Evolutionary conservation across 2,329 filamentous ascomycete species (phyloP).

Genomic region (Cadophora sp.): DNA sequence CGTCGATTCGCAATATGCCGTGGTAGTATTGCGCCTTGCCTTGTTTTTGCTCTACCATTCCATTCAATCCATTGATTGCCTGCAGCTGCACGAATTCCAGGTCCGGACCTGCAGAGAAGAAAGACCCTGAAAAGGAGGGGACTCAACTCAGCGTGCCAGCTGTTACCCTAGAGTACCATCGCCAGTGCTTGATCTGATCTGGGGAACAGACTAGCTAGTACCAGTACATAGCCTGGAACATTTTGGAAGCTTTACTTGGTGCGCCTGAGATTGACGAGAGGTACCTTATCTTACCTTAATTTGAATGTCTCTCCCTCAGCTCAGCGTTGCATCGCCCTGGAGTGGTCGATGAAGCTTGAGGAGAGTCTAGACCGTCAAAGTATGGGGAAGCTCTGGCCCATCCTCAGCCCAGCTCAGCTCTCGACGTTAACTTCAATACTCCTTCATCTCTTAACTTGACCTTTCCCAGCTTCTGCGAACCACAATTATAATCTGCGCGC

Average conservation of each 20-base stretch:
- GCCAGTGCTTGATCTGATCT: not conserved
- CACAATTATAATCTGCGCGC: constrained; percentile 1
- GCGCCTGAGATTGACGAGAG: not conserved
- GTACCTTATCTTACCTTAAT: not conserved
- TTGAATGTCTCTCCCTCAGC: not conserved
- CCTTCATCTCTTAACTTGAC: not conserved
- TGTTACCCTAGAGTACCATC: not conserved
- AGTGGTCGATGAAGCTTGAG: not conserved
- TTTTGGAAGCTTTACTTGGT: not conserved
- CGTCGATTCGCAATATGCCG: not conserved
- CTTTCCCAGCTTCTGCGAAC: not conserved
- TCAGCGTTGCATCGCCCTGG: not conserved
- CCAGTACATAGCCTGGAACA: constrained; percentile 15
- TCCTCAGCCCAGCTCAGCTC: not conserved
- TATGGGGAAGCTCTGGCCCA: constrained; percentile 15
- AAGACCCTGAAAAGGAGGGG: constrained; percentile 12
- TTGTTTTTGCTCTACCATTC: not conserved
- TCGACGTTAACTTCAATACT: no score
- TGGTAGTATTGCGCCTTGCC: not conserved
- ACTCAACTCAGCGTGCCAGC: not conserved
- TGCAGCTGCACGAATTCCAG: constrained; percentile 10
- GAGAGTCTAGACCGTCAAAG: not conserved
- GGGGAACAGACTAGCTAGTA: not conserved
- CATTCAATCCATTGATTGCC: not conserved
- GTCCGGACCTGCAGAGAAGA: constrained; percentile 16